These are phyloP conservation scores for Venturia nashicola DNA, from an alignment of 2,329 filamentous ascomycete genomes.

Conservation along the genomic window DNA sequence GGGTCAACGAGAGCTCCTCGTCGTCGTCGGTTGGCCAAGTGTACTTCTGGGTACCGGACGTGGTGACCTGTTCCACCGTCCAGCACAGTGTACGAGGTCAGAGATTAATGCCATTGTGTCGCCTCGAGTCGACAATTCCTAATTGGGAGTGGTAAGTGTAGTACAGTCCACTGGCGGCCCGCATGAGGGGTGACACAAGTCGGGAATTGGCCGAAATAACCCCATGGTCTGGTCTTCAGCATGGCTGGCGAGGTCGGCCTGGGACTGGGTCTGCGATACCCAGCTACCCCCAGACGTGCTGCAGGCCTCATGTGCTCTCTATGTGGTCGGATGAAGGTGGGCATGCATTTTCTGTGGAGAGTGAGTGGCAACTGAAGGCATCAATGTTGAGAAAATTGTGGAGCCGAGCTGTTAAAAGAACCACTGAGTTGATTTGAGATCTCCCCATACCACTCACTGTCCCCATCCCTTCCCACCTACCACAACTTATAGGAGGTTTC, in stretches of 20 bases:
- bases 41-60: not conserved
- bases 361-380: not conserved
- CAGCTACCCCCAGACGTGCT: not conserved
- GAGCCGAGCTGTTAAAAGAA: not conserved
- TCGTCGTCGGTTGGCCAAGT: not conserved
- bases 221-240: not conserved
- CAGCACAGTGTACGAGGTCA: not conserved
- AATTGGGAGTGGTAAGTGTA: not conserved
- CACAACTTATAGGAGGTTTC: not conserved
- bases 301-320: not conserved
- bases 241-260: not conserved
- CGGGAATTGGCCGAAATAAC: not conserved
- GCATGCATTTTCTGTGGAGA: not conserved
- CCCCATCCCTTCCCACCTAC: not conserved
- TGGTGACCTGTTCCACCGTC: not conserved
- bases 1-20: not conserved
- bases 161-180: not conserved
- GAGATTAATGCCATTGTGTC: not conserved
- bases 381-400: not conserved
- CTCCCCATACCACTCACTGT: not conserved
- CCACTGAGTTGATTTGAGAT: slow-evolving; percentile 1
- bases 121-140: not conserved
- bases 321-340: not conserved
- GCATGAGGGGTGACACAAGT: not conserved
- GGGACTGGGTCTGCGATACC: not conserved